A percentile compares a stretch with the other conserved stretches of the same genome.
Evolutionary conservation across 192 early-diverging fungal species (phyloP).

Genomic region (Podila horticola): DNA sequence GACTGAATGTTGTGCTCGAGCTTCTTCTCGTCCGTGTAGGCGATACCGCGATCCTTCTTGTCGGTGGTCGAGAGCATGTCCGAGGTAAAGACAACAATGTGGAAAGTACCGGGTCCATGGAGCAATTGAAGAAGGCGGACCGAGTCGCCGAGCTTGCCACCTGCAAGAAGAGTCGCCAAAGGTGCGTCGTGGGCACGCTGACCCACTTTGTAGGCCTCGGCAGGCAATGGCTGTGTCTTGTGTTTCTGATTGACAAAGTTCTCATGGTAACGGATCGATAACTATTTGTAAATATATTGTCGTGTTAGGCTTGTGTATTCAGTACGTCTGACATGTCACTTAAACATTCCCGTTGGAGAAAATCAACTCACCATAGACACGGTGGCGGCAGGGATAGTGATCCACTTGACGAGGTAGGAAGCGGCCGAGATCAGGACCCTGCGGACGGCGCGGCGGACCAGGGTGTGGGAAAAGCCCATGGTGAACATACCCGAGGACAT

Average conservation of each 20-base stretch:
- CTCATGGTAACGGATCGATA: constrained; percentile 22
- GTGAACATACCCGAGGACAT: constrained; percentile 43
- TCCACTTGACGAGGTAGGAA: constrained; percentile 15
- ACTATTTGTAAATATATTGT: neutral
- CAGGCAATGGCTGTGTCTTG: constrained; percentile 12
- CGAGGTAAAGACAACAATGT: constrained; percentile 41
- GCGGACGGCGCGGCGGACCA: neutral
- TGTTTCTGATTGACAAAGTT: constrained; percentile 38
- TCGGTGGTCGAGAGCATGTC: constrained; percentile 26
- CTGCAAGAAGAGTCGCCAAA: constrained; percentile 7
- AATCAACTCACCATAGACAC: constrained; percentile 33
- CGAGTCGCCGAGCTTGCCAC: neutral
- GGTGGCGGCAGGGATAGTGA: constrained; percentile 18
- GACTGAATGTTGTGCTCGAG: constrained; percentile 19
- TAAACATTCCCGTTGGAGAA: neutral
- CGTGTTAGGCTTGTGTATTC: too few relatives aligned
- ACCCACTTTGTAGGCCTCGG: constrained; percentile 27
- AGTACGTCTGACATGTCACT: too few relatives aligned
- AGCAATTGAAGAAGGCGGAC: constrained; percentile 32
- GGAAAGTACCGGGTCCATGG: constrained; percentile 37
- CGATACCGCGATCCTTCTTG: neutral
- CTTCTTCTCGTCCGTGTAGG: constrained; percentile 16
- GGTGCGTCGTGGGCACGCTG: constrained; percentile 47
- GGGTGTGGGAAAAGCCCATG: constrained; percentile 20
- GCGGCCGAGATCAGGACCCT: constrained; percentile 15